Evolutionary conservation across 2,329 filamentous ascomycete genomes (phyloP), one percentile per base, ranked within the genome.

Genomic region (Pseudocercospora musae): DNA sequence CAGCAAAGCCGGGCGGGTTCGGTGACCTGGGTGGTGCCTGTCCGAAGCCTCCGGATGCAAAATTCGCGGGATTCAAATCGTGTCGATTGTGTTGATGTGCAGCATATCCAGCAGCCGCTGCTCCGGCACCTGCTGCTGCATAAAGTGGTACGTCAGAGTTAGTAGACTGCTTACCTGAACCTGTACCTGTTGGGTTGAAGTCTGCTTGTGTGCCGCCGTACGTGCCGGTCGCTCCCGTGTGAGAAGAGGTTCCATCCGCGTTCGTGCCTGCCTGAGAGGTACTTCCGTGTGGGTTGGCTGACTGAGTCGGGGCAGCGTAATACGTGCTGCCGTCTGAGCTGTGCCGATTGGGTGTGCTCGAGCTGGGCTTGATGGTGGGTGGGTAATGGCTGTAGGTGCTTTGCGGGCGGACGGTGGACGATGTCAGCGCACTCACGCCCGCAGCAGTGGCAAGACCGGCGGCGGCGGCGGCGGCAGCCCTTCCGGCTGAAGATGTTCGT

Each of bases 81-180:
- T 49, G 37, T 46, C 65, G 62, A 49, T 42, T 50, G 63, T 61
- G 64, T 46, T 66, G 58, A 68, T 83, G 81, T 4, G 75, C 75
- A 20, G 70, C 69, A 31, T 63, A 50, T 20, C 75, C 75, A 18
- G 79, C 79, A 48, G 78, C 80, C 27, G 79, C 70, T n/a, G 77
- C 80, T 31, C 79, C 78, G 54, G 77, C 78, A 50, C 78, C 79
- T 66, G 78, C 77, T 65, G 78, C 77, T 64, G 78, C 77, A 67
- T 80, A 80, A 23, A 82, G 67, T 50, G 78, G 78, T 59, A 76
- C 69, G 65, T 78, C 76, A 66, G 77, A 74, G 62, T 80, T 74
- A 63, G 76, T 71, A 62, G 78, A 72, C 40, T 78, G 74, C 72
- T 80, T 82, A 71, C 77, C 76, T 64, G 77, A 71, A 62, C 75